A percentile compares a stretch with the other conserved stretches of the same genome.
These are phyloP conservation scores for Dictyostelium brefeldianum DNA, from an alignment of 78 protist species.

Conservation along the genomic window DNA sequence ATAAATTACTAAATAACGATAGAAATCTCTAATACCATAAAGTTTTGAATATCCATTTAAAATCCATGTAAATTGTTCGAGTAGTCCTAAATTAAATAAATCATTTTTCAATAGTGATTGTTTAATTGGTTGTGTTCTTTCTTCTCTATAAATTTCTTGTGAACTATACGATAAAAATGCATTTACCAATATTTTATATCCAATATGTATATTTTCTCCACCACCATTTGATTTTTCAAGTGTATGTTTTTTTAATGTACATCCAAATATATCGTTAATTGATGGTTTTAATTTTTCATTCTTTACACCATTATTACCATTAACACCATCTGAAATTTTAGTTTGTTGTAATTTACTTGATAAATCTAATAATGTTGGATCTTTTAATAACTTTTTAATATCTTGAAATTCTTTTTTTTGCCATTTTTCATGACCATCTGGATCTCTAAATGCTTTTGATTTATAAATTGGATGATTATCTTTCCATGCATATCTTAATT, in stretches of 20 bases:
- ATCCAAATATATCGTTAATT: slow-evolving; percentile 47
- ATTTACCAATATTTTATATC: slow-evolving; percentile 36
- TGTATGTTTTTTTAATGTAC: slow-evolving; percentile 51
- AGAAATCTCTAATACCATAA: slow-evolving; percentile 72
- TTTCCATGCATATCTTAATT: slow-evolving; percentile 64
- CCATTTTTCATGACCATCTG: slow-evolving; percentile 55
- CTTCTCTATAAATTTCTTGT: slow-evolving; percentile 7
- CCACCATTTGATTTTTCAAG: background rate
- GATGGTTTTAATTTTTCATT: slow-evolving; percentile 35
- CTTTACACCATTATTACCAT: background rate
- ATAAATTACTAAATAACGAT: slow-evolving; percentile 55
- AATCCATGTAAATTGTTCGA: slow-evolving; percentile 38
- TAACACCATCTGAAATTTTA: background rate
- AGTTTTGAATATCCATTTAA: slow-evolving; percentile 36
- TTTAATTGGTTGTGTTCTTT: slow-evolving; percentile 26
- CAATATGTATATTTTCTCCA: slow-evolving; percentile 23
- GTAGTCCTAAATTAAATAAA: slow-evolving; percentile 5
- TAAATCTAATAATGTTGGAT: slow-evolving; percentile 7
- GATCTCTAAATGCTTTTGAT: slow-evolving; percentile 26
- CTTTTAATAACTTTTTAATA: background rate
- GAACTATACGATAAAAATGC: slow-evolving; percentile 27
- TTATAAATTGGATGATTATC: slow-evolving; percentile 70
- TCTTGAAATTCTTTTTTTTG: slow-evolving; percentile 41
- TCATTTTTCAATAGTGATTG: slow-evolving; percentile 1
- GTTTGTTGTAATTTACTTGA: background rate